Evolutionary conservation across 2,329 filamentous ascomycete genomes (phyloP), one percentile per base, ranked within the genome.

Genomic region (Colletotrichum tropicale): DNA sequence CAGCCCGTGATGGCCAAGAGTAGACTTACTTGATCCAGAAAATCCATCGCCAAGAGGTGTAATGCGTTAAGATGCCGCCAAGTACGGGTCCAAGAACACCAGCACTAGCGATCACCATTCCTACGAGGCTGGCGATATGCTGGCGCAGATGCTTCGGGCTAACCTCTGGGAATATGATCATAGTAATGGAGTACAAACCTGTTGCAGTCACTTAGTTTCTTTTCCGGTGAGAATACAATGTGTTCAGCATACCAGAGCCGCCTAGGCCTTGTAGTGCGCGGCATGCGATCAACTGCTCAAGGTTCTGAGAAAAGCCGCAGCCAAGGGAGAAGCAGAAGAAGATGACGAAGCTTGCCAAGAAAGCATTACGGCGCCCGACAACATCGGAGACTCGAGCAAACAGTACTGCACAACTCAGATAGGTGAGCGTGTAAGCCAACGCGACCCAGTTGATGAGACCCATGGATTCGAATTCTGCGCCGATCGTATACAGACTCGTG

Each of bases 21-120:
- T 68, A 18, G 28, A 82, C 87, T 65, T 78, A 90, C 89, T 92
- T 92, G 79, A 92, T 89, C 88, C 89, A 91, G 80, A 92, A 92
- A 3, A 91, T 84, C 87, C 89, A 91, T 75, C 88, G 82, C 89
- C 89, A 91, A 12, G 81, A 86, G 1, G 84, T 79, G 68, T 88
- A 90, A 18, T 88, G 80, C 2, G 89, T 89, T 55, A 91, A 78
- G 6, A 89, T 38, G 3, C 89, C 89, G 21, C 89, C 89, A 18
- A 91, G 79, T 2, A 91, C 82, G 0, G 89, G 89, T 0, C 89
- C 89, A 28, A 90, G 80, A 3, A 90, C 86, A 16, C 89, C 89
- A 7, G 88, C 84, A 26, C 85, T 76, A 26, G 87, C 87, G 61
- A 91, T 81, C 3, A 90, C 85, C 21, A 89, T 80, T 1, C 89